Evolutionary conservation across 768 basidiomycete species (phyloP), one percentile per base, ranked within the genome.

Genomic region (Punctularia strigosozonata): DNA sequence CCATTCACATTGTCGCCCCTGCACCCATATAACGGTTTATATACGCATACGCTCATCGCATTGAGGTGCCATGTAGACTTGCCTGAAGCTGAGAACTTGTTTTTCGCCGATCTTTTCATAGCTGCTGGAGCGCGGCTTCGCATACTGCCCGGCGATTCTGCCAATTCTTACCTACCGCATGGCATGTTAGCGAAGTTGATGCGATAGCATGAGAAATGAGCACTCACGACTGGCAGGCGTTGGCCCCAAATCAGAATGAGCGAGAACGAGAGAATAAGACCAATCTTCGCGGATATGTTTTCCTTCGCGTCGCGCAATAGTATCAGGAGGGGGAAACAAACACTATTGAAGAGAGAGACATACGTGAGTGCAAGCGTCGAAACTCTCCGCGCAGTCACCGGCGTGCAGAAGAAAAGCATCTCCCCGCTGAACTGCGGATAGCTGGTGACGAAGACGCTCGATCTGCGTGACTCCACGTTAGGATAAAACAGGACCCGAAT

Each of bases 1-100:
- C 91, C 89, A 50, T 99, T 98, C 32, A 99, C 80, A 50, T 94
- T 98, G 62, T 99, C 94, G 12, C 95, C 95, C 48, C 94, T 90
- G 51, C 34, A 23, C 40, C 31, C 18, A 38, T 15, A 28, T 28
- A 15, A 8, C 26, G 26, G 10, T 8, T 28, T 15, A 15, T 28
- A 15, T 8, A n/a, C 22, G 26, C 15, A 20, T 22, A 41, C 23
- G 15, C 6, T 25, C 21, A 14, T 18, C 20, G 4, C 33, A 21
- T 17, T 32, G 23, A 7, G 26, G 3, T 32, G n/a, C 20, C 31
- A 26, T 5, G 4, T 4, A 25, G n/a, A 57, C 72, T 14, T 41
- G 86, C 88, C 88, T 71, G 58, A 97, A 98, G 55, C 85, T 92
- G 37, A 80, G 59, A 0, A 97, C 82, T 47, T 88, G 75, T 23